Conservation (phyloP, 176 grass and related monocot species). For the Musa acuminata region DNA sequence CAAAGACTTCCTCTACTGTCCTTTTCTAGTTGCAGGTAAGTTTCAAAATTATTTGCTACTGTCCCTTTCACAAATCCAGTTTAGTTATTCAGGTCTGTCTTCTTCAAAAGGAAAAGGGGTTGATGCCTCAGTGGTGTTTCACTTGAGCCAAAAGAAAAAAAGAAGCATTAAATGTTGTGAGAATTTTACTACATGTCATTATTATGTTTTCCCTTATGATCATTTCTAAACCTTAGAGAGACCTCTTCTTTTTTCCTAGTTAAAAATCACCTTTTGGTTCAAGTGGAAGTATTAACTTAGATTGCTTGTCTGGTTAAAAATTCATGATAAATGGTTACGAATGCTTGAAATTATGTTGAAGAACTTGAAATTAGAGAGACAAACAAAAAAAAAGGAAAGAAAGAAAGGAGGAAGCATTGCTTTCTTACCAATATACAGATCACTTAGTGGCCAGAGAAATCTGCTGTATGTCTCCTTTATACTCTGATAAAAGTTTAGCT, state of each 20-base stretch:
- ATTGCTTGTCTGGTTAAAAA: background rate
- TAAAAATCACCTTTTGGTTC: background rate
- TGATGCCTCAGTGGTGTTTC: background rate
- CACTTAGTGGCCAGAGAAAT: background rate
- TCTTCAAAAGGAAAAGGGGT: slow-evolving; percentile 23
- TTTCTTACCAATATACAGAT: slow-evolving; percentile 43
- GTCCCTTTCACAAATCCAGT: slow-evolving; percentile 42
- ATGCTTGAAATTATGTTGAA: background rate
- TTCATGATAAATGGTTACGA: background rate
- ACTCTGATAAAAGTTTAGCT: slow-evolving; percentile 55
- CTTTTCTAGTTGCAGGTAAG: slow-evolving; percentile 30
- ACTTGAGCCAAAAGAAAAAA: background rate
- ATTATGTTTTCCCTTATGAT: background rate
- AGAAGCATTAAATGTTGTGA: background rate
- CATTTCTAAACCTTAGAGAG: background rate
- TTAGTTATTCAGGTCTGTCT: slow-evolving; percentile 30
- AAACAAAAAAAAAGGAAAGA: background rate
- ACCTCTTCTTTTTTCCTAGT: no score
- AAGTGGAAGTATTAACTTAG: background rate
- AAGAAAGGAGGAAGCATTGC: slow-evolving; percentile 14
- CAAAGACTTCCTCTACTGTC: slow-evolving; percentile 29
- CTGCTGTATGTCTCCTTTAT: slow-evolving; percentile 27
- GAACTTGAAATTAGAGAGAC: background rate
- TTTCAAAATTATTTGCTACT: slow-evolving; percentile 32
- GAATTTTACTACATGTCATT: background rate